Base-by-base conservation (phyloP, 331 rosid genomes). In the Rosa hybrid region DNA sequence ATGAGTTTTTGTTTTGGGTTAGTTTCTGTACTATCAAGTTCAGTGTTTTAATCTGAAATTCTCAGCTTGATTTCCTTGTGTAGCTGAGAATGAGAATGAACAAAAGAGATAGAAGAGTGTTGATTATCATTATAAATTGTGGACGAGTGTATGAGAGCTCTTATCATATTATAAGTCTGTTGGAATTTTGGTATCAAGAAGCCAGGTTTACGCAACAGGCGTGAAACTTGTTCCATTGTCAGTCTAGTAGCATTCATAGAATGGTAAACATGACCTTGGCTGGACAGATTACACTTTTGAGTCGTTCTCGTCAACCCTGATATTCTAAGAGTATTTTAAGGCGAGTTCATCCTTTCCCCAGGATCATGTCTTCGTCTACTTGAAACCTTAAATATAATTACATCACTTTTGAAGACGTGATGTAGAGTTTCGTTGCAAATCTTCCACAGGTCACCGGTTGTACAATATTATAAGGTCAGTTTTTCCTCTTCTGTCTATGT, bases 251-350 rank as follows among this genome's bases (percentile, higher is more conserved):
- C 64, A 57, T 20, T 57, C 12, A 57, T 21, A 57, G 27, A 57
- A 57, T 2, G 12, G 64, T 57, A n/a, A n/a, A 57, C 30, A 8
- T 57, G 34, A 21, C 30, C 64, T 20, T 20, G 30, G 64, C 64
- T 1, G 27, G 64, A 8, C n/a, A 53, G 16, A 53, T 16, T 53
- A 16, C 59, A 5, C 59, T 12, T n/a, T 21, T 57, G 64, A 57
- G 13, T 57, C 27, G 4, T 57, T 57, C 34, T 57, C 27, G 10
- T 57, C 64, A 57, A 57, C 27, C 72, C 30, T 82, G 76, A 78
- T 77, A 39, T 25, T 50, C 51, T 53, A 17, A 53, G n/a, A 53
- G 59, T 53, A 53, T 17, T 14, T 14, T 50, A 14, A 50, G 54
- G 54, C 20, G 12, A 12, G 18, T 50, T 4, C 1, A 53, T 53